Evolutionary conservation across 2,329 filamentous ascomycete genomes (phyloP), one percentile per base, ranked within the genome.

Genomic region (Cladosporium sp.): DNA sequence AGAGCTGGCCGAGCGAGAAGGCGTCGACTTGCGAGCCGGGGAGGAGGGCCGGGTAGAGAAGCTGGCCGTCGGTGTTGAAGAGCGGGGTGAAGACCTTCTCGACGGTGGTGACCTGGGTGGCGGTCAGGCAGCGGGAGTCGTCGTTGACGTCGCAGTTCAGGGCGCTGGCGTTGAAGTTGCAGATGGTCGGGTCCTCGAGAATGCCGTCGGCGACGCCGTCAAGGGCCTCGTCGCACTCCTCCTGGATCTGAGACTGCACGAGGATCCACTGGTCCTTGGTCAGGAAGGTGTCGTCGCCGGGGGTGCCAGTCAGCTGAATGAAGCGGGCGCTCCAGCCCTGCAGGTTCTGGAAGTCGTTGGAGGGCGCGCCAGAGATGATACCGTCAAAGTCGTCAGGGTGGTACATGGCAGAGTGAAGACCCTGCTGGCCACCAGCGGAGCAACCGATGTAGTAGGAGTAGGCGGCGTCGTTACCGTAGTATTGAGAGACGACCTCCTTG

Each of bases 31-130:
- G 74, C 8, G 70, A 70, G 13, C 77, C 77, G 5, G 74, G 76
- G 43, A 77, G 71, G 59, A 79, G 71, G 10, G 72, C 68, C 2
- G 77, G 77, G 60, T 74, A 80, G 10, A 78, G 68, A 2, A 79
- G 62, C 8, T 68, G 66, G 43, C 77, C 76, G 35, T 73, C 62
- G 5, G 64, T 66, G 53, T 72, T 67, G 56, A 70, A 67, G 19
- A 77, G 69, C 37, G 72, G 71, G 9, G 65, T 64, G 60, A 72
- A 75, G 11, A 75, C 66, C 2, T 69, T 58, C 41, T 70, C 66
- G 11, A 79, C 73, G 0, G 71, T 74, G 7, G 66, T 57, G 41
- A 73, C 68, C 62, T 79, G 76, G 0, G 63, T 63, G 9, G 62
- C 54, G 1, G 68, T 78, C 34, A 80, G 67, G 58, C 76, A 79